These are phyloP conservation scores for Liquidambar formosana DNA, from an alignment of 164 flowering plant genomes.

Conservation along the genomic window DNA sequence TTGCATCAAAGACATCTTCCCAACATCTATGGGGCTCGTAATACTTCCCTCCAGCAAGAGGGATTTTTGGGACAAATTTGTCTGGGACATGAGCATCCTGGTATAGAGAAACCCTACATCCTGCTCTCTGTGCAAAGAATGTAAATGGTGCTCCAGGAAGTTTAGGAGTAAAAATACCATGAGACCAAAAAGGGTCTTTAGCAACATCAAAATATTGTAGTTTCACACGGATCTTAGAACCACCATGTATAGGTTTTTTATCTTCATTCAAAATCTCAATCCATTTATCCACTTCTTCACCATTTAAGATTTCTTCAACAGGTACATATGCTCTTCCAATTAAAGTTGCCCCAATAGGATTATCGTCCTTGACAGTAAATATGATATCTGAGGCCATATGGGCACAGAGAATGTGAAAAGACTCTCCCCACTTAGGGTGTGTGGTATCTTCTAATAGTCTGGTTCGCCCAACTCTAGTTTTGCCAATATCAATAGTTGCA, in stretches of 20 bases:
- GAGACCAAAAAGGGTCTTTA: slow-evolving; percentile 50
- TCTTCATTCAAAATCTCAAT: slow-evolving; percentile 55
- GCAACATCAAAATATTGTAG: slow-evolving; percentile 60
- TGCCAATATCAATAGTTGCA: slow-evolving; percentile 72
- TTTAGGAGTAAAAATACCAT: slow-evolving; percentile 50
- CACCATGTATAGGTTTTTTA: slow-evolving; percentile 44
- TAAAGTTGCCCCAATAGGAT: slow-evolving; percentile 71
- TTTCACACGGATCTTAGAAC: slow-evolving; percentile 65
- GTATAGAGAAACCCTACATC: slow-evolving; percentile 71
- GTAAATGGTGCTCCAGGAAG: slow-evolving; percentile 78
- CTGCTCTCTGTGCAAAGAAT: slow-evolving; percentile 63
- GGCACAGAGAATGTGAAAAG: slow-evolving; percentile 81
- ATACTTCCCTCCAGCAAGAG: slow-evolving; percentile 55
- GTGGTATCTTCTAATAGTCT: slow-evolving; percentile 40
- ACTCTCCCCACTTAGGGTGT: slow-evolving; percentile 75
- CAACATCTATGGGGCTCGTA: slow-evolving; percentile 76
- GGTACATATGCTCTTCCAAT: slow-evolving; percentile 78
- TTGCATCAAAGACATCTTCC: slow-evolving; percentile 85
- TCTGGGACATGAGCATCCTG: slow-evolving; percentile 87
- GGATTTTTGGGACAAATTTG: slow-evolving; percentile 61
- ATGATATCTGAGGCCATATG: slow-evolving; percentile 59
- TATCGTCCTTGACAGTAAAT: slow-evolving; percentile 71
- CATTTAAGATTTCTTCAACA: slow-evolving; percentile 53
- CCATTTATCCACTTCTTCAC: slow-evolving; percentile 72
- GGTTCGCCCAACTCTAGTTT: slow-evolving; percentile 75